A percentile compares a stretch with the other conserved stretches of the same genome.
Evolutionary conservation across 163 green algal genomes (phyloP).

Genomic region (Chlamydomonas reinhardtii): DNA sequence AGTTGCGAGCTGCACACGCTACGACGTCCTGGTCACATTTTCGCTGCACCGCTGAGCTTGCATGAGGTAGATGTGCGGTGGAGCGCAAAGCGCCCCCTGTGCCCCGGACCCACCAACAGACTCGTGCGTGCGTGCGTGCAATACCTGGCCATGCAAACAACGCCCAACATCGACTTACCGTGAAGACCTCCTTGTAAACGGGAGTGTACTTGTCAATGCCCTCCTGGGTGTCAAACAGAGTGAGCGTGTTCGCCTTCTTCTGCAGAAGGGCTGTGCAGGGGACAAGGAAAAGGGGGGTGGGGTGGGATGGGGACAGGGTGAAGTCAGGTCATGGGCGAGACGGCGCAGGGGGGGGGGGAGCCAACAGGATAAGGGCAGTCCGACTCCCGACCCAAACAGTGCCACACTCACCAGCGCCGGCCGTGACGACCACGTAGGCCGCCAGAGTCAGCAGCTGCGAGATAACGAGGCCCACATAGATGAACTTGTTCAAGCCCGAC

Average conservation of each 20-base stretch:
- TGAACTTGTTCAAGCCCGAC: not conserved
- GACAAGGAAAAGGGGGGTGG: not conserved
- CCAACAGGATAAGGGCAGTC: not conserved
- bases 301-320: not conserved
- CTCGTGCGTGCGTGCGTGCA: no score
- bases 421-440: conserved; percentile 38
- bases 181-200: not conserved
- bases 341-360: not conserved
- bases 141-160: no score
- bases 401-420: conserved; percentile 6
- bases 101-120: no score
- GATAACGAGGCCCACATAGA: conserved; percentile 25
- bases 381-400: not conserved
- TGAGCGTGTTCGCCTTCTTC: conserved; percentile 16
- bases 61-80: no score
- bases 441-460: conserved; percentile 28
- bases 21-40: no score
- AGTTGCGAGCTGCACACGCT: no score
- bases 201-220: no score
- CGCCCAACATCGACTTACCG: not conserved
- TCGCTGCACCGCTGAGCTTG: no score
- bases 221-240: not conserved
- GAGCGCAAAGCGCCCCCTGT: no score
- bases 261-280: not conserved
- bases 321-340: no score